These are phyloP conservation scores for Cladosporium sp. DNA, from an alignment of 2,329 filamentous ascomycete genomes.

Conservation along the genomic window DNA sequence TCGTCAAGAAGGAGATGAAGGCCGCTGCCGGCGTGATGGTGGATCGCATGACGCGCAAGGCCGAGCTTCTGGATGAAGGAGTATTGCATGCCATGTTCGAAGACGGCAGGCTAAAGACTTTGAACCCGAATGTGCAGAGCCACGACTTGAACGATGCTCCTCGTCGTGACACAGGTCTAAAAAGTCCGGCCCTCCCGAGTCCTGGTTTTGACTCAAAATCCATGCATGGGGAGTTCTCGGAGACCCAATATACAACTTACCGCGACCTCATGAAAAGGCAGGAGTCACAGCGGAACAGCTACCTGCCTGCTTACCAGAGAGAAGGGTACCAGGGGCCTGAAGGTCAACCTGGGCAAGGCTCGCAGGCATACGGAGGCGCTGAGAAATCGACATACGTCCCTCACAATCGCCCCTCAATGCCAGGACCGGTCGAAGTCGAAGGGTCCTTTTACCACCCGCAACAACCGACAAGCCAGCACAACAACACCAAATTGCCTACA, in stretches of 20 bases:
- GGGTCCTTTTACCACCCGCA: constrained; percentile 38
- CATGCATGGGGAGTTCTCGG: background rate
- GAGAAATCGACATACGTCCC: constrained; percentile 18
- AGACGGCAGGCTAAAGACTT: constrained; percentile 58
- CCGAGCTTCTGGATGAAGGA: constrained; percentile 60
- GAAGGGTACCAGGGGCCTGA: constrained; percentile 24
- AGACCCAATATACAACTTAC: constrained; percentile 28
- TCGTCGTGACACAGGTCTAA: constrained; percentile 13
- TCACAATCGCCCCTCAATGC: constrained; percentile 21
- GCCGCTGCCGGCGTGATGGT: constrained; percentile 65
- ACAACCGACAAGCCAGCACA: constrained; percentile 22
- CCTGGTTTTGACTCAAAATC: constrained; percentile 16
- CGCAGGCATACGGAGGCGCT: constrained; percentile 19
- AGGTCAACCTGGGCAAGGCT: constrained; percentile 6
- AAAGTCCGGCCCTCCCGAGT: constrained; percentile 13
- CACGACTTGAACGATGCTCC: constrained; percentile 12
- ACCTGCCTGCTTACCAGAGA: constrained; percentile 26
- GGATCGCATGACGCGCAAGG: constrained; percentile 65
- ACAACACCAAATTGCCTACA: constrained; percentile 13
- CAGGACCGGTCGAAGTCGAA: constrained; percentile 38
- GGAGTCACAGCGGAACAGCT: constrained; percentile 16
- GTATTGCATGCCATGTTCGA: constrained; percentile 65
- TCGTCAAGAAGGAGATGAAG: constrained; percentile 65
- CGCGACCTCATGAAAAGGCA: constrained; percentile 23
- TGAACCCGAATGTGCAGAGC: constrained; percentile 39